Evolutionary conservation across 768 basidiomycete species (phyloP).

Genomic region (Jaapia argillacea): DNA sequence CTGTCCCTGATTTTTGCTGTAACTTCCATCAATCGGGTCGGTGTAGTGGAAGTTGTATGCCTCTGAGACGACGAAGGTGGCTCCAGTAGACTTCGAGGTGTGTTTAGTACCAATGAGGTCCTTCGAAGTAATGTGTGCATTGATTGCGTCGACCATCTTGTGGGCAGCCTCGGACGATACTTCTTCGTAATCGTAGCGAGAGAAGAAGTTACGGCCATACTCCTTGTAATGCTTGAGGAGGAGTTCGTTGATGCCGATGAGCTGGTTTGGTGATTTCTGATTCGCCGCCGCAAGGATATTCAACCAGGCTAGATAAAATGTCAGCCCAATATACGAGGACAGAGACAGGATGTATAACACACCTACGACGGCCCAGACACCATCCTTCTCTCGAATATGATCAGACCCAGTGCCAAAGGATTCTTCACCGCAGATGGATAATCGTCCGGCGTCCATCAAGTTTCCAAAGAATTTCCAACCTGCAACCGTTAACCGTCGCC

Average conservation of each 20-base stretch:
- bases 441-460: conserved; percentile 95
- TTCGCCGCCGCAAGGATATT: conserved; percentile 94
- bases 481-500: conserved; percentile 16
- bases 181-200: conserved; percentile 98
- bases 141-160: conserved; percentile 71
- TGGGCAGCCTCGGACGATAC: conserved; percentile 87
- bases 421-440: conserved; percentile 98
- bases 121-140: conserved; percentile 54
- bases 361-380: conserved; percentile 96
- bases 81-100: conserved; percentile 53
- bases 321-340: background rate
- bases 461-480: conserved; percentile 99
- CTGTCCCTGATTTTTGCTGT: conserved; percentile 94
- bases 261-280: conserved; percentile 58
- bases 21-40: conserved; percentile 93
- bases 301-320: conserved; percentile 66
- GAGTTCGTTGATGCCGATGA: conserved; percentile 87
- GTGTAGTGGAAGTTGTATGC: conserved; percentile 91
- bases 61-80: conserved; percentile 67
- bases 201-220: conserved; percentile 98
- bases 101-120: conserved; percentile 63
- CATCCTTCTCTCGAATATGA: conserved; percentile 99
- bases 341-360: conserved; percentile 18
- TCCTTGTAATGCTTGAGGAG: conserved; percentile 78
- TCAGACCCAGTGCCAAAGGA: conserved; percentile 99